Evolutionary conservation across 352 stramenopile genomes (phyloP).

Genomic region (Pythium utonaiense): DNA sequence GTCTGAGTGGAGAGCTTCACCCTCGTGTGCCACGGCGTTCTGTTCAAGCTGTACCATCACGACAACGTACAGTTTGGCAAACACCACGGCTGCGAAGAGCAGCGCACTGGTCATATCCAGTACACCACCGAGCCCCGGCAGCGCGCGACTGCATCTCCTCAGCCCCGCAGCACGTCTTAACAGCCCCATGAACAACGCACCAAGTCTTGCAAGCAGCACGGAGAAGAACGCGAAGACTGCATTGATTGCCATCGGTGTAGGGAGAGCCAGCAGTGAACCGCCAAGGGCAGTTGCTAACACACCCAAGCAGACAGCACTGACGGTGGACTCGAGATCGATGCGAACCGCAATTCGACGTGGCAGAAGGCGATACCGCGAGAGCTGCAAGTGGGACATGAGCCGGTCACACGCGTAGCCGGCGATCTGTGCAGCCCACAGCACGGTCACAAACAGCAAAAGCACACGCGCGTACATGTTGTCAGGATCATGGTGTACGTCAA

Average conservation of each 20-base stretch:
- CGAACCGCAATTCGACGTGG: constrained; percentile 40
- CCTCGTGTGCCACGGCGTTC: background rate
- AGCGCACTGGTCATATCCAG: constrained; percentile 89
- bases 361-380: constrained; percentile 39
- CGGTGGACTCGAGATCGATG: constrained; percentile 42
- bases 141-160: constrained; percentile 89
- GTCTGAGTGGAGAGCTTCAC: background rate
- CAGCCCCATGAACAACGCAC: constrained; percentile 88
- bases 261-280: constrained; percentile 11
- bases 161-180: constrained; percentile 89
- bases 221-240: constrained; percentile 48
- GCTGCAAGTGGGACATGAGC: constrained; percentile 51
- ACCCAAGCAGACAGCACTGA: constrained; percentile 36
- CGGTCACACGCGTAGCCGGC: constrained; percentile 40
- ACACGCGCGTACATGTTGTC: constrained; percentile 32
- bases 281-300: constrained; percentile 37
- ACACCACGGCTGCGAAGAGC: constrained; percentile 58
- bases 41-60: constrained; percentile 7
- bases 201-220: constrained; percentile 79
- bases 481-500: constrained; percentile 34
- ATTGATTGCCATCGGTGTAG: constrained; percentile 14
- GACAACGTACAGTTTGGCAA: constrained; percentile 23
- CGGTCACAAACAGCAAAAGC: constrained; percentile 37
- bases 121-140: constrained; percentile 89
- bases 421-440: constrained; percentile 45